Conservation (phyloP, 306 rosid species). For the Prunus mira region DNA sequence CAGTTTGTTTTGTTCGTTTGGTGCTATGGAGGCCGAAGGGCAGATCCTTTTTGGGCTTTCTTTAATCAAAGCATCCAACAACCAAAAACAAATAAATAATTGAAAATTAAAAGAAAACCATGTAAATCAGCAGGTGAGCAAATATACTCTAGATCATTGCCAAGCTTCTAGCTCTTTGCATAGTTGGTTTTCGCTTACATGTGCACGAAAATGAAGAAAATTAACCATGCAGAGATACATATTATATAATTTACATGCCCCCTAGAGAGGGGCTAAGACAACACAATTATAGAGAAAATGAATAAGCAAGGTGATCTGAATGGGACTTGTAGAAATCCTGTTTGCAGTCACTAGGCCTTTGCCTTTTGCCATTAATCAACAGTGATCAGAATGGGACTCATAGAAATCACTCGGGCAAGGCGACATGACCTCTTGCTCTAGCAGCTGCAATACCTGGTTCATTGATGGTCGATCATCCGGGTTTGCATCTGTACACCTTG, state of each 20-base stretch:
- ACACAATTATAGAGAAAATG: neutral
- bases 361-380: constrained; percentile 7
- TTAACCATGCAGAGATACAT: neutral
- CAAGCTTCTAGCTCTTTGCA: no score
- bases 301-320: neutral
- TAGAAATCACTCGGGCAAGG: constrained; percentile 79
- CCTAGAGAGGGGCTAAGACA: constrained; percentile 17
- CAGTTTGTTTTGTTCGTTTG: neutral
- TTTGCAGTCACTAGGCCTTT: neutral
- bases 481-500: constrained; percentile 77
- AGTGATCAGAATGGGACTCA: constrained; percentile 83
- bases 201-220: no score
- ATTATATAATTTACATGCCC: constrained; percentile 37
- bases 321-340: neutral
- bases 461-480: constrained; percentile 85
- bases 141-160: no score
- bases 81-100: no score
- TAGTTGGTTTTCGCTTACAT: no score
- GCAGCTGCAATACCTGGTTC: constrained; percentile 77
- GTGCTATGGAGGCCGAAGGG: no score
- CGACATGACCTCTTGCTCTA: constrained; percentile 85
- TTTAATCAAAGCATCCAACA: neutral
- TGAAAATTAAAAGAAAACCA: neutral
- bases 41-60: no score
- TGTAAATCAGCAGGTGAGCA: no score